phyloP scores from a whole-genome alignment of 257 asterid genomes.

The Sherardia arvensis region DNA sequence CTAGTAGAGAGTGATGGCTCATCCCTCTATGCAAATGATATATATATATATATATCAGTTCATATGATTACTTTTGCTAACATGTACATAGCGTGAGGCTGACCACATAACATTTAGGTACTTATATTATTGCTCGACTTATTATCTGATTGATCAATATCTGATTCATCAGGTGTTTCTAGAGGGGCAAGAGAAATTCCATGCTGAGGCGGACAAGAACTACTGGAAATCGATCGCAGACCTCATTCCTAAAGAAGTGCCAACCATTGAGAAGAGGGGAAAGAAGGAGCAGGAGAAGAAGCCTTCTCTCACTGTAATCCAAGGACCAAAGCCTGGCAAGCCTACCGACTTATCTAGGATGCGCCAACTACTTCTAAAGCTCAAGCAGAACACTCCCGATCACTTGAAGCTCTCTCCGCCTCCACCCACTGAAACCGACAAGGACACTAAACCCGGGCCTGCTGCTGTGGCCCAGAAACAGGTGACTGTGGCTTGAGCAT shows the following conservation, averaged over 20 bases:
- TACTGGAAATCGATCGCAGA: slow-evolving; percentile 87
- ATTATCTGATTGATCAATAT: not conserved
- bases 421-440: slow-evolving; percentile 16
- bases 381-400: slow-evolving; percentile 64
- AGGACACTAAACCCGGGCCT: slow-evolving; percentile 21
- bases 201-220: slow-evolving; percentile 66
- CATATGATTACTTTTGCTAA: too few relatives aligned
- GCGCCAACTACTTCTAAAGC: slow-evolving; percentile 60
- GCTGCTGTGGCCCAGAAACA: slow-evolving; percentile 21
- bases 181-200: slow-evolving; percentile 58
- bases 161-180: slow-evolving; percentile 38
- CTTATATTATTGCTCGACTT: too few relatives aligned
- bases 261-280: slow-evolving; percentile 41
- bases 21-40: not conserved
- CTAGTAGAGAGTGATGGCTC: not conserved
- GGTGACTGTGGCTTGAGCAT: slow-evolving; percentile 49
- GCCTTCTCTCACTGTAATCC: slow-evolving; percentile 40
- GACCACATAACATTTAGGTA: not conserved
- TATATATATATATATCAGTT: too few relatives aligned
- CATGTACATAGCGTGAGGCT: too few relatives aligned
- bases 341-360: slow-evolving; percentile 64
- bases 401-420: slow-evolving; percentile 51
- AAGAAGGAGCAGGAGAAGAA: slow-evolving; percentile 62
- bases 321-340: slow-evolving; percentile 90
- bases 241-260: slow-evolving; percentile 72